Evolutionary conservation across 148 eudicot genomes (phyloP).

Genomic region (Gaultheria prostrata): DNA sequence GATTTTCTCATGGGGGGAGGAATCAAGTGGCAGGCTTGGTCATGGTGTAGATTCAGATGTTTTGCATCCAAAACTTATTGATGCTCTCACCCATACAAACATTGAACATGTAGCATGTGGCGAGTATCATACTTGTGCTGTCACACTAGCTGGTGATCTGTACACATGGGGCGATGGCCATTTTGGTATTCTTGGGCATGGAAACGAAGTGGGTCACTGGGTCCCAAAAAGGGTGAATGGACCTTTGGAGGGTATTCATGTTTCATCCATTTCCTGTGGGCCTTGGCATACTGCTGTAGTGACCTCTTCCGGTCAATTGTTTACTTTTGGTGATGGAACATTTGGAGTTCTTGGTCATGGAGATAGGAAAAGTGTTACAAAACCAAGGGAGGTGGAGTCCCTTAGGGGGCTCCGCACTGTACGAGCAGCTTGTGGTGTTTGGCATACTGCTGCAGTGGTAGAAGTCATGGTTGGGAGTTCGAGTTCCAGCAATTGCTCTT

Average conservation of each 20-base stretch:
- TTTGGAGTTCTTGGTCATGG: constrained; percentile 97
- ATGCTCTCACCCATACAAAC: constrained; percentile 74
- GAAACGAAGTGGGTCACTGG: constrained; percentile 92
- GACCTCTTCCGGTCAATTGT: constrained; percentile 92
- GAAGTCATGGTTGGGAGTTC: constrained; percentile 96
- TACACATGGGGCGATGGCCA: constrained; percentile 98
- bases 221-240: constrained; percentile 90
- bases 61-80: constrained; percentile 87
- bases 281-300: constrained; percentile 99
- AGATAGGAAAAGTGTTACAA: constrained; percentile 67
- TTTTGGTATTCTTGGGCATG: constrained; percentile 92
- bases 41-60: constrained; percentile 97
- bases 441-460: constrained; percentile 99
- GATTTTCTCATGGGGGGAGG: constrained; percentile 98
- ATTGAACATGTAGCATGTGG: constrained; percentile 97
- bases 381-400: constrained; percentile 92
- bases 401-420: constrained; percentile 91
- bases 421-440: constrained; percentile 91
- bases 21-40: constrained; percentile 85
- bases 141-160: constrained; percentile 88
- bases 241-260: constrained; percentile 93
- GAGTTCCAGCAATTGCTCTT: constrained; percentile 90
- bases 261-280: constrained; percentile 90
- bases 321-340: constrained; percentile 97
- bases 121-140: constrained; percentile 93